phyloP scores from a whole-genome alignment of 2,329 filamentous ascomycete genomes.

The Lasiodiplodia sp. region DNA sequence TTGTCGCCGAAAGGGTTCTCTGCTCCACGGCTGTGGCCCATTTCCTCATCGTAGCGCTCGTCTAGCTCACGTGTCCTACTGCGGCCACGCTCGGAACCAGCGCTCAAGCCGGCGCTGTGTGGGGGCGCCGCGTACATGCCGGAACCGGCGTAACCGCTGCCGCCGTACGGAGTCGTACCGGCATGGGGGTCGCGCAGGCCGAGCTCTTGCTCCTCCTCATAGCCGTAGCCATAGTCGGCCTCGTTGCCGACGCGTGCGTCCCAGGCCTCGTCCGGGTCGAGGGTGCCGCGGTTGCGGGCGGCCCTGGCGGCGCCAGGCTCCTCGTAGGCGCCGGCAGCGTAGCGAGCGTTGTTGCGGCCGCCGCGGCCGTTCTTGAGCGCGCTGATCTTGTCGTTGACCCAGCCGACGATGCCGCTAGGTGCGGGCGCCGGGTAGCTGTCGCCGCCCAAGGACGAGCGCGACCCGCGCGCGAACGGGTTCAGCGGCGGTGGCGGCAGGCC shows the following conservation, averaged over 20 bases:
- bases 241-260: conserved; percentile 80
- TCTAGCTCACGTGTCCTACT: conserved; percentile 59
- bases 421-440: conserved; percentile 53
- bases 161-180: conserved; percentile 47
- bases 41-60: conserved; percentile 38
- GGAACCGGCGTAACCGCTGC: conserved; percentile 44
- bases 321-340: conserved; percentile 76
- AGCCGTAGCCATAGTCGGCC: conserved; percentile 70
- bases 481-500: conserved; percentile 76
- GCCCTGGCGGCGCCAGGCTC: conserved; percentile 57
- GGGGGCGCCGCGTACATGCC: conserved; percentile 37
- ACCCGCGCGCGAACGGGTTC: conserved; percentile 69
- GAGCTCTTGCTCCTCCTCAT: conserved; percentile 80
- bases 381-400: conserved; percentile 72
- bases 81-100: conserved; percentile 50
- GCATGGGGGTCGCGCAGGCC: conserved; percentile 59
- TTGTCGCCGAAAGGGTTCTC: conserved; percentile 77
- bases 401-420: conserved; percentile 71
- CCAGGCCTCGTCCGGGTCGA: conserved; percentile 88
- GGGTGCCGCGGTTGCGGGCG: conserved; percentile 54
- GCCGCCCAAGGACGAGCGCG: conserved; percentile 39
- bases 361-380: conserved; percentile 65
- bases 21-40: conserved; percentile 44
- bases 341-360: conserved; percentile 57
- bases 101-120: conserved; percentile 38